Conservation (phyloP, 495 filamentous ascomycete species). For the Aspergillus bridgeri region DNA sequence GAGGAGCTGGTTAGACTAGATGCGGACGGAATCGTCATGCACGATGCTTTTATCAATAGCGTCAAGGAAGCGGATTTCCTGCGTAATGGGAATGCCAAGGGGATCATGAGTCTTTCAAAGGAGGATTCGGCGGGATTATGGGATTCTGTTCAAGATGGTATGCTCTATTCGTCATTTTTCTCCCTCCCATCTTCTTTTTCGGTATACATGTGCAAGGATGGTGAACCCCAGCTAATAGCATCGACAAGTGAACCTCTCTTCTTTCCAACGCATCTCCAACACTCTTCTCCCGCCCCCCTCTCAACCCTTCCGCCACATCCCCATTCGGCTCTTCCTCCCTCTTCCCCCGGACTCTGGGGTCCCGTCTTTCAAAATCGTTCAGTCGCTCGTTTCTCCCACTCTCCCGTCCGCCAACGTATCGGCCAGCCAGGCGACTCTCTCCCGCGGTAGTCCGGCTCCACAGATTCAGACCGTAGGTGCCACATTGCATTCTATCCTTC, state of each 20-base stretch:
- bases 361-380: slow-evolving; percentile 63
- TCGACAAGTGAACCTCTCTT: slow-evolving; percentile 62
- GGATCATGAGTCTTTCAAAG: slow-evolving; percentile 88
- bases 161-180: slow-evolving; percentile 3
- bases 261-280: slow-evolving; percentile 70
- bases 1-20: slow-evolving; percentile 66
- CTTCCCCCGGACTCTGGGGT: slow-evolving; percentile 49
- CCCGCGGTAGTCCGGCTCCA: slow-evolving; percentile 26
- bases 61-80: slow-evolving; percentile 96
- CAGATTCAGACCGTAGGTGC: slow-evolving; percentile 77
- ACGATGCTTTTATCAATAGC: slow-evolving; percentile 88
- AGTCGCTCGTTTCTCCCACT: slow-evolving; percentile 59
- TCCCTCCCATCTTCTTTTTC: background rate
- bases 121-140: slow-evolving; percentile 84
- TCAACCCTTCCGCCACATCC: slow-evolving; percentile 71
- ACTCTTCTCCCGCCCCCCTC: slow-evolving; percentile 74
- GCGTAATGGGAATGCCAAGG: slow-evolving; percentile 84
- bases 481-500: slow-evolving; percentile 73
- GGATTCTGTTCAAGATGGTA: slow-evolving; percentile 78
- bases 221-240: background rate
- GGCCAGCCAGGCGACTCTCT: slow-evolving; percentile 25
- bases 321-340: slow-evolving; percentile 84
- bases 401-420: slow-evolving; percentile 25
- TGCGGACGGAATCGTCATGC: slow-evolving; percentile 54
- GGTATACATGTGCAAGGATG: background rate